Base-by-base conservation (phyloP, 2,329 filamentous ascomycete species). In the Bipolaris bicolor region DNA sequence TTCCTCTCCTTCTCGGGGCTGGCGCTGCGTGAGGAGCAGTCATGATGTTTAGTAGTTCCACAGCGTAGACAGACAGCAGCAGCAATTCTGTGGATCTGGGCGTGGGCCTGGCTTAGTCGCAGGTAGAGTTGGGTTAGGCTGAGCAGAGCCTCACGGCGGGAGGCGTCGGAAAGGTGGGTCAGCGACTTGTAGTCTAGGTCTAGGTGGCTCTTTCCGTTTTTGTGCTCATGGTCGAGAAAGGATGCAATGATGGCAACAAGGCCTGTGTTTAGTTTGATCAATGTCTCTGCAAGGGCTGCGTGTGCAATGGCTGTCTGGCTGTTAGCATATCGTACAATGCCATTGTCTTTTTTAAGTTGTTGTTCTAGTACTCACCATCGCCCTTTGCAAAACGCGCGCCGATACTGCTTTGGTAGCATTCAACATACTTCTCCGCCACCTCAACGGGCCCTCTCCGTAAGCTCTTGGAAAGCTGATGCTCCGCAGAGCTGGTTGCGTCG, bases 241-340 rank as follows among this genome's bases (percentile, higher is more conserved):
- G 77, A 67, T 18, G 78, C 70, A 50, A 82, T 81, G 62, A 82
- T 80, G 54, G 68, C 66, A 7, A 82, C 78, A 5, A 82, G 75
- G 37, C 80, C 79, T 16, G 78, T 79, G 58, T 82, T 82, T 26
- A 82, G 68, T 58, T 74, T 79, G 55, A 81, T 73, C 22, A 82
- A 62, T 16, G 79, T 78, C 58, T 78, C 78, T 10, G 78, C 77
- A 18, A 82, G 78, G n/a, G 75, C 77, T 3, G 76, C 76, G 56
- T 80, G 79, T 15, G 79, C 80, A 52, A 78, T 77, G 44, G 76
- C 80, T 81, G 55, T 50, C 9, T 13, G 24, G 16, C 3, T 37
- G 43, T 49, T 29, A 55, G 48, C 10, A 36, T 57, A 29, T 53
- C 43, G 24, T 33, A 44, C 24, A 26, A 39, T 34, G 18, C 31